Base-by-base conservation (phyloP, 768 basidiomycete species). In the Lepiota venenata region DNA sequence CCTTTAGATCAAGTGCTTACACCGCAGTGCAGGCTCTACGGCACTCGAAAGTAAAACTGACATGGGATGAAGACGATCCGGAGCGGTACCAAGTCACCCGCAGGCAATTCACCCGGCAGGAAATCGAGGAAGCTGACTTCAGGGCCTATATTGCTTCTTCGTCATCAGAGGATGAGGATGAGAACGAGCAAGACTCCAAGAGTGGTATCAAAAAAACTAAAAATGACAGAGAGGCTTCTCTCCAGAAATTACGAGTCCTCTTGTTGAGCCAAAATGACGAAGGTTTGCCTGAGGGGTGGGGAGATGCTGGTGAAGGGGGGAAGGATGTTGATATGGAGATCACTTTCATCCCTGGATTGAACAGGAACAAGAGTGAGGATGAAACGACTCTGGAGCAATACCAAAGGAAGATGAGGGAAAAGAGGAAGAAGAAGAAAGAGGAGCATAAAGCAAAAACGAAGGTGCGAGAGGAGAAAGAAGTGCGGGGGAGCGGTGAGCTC, bases 51-150 rank as follows among this genome's bases (percentile, higher is more conserved):
- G 96, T 98, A 56, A 97, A 92, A 64, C 80, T 98, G 29, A 97
- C 95, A 4, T 99, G 97, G 97, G 97, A 99, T 60, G 91, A 94
- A 51, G 97, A 98, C 68, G 95, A 98, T 60, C 87, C 91, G 0
- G 89, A 94, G 63, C 87, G 96, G 38, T 80, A 78, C 53, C 84
- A 83, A 41, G 62, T 94, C 46, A 92, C 94, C 1, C 84, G 93
- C 43, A 87, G 93, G 18, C 74, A 76, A 0, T 74, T 97, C 39
- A 83, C 90, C 0, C 79, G 81, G 50, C 86, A 93, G 64, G 93
- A 98, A 66, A 87, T 98, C 22, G 94, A 97, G 46, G 88, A 95
- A 55, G 83, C 83, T 51, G 94, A 98, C 63, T 98, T 96, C 76
- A 83, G 78, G 48, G 88, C 85, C 21, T 88, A 84, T 64, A 70